Evolutionary conservation across 495 filamentous ascomycete species (phyloP), one percentile per base, ranked within the genome.

Genomic region (Chaetomium cochliodes): DNA sequence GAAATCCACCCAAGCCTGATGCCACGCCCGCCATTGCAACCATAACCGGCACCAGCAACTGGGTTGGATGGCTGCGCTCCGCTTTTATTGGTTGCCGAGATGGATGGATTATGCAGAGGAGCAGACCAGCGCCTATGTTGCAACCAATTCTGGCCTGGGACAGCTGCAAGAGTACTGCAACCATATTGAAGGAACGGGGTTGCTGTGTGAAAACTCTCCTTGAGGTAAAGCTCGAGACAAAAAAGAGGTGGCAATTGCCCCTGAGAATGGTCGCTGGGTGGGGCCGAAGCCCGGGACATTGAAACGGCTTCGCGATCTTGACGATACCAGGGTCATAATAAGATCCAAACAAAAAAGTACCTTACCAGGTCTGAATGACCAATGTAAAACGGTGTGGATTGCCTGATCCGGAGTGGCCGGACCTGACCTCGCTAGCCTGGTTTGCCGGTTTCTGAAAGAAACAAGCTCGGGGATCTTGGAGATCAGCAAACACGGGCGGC

Each of bases 121-220:
- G 13, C 41, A 44, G 41, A 5, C 25, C 58, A 50, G 59, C 59
- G 59, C 59, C 2, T 59, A 59, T 60, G 44, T 41, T 61, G 59
- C 47, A 42, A 52, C 44, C 42, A 23, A 16, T 58, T 44, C 23
- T 42, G 22, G 37, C 26, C 3, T 33, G 26, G 18, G 13, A 41
- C 2, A 23, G n/a, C 9, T 25, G 33, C 12, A 41, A n/a, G n/a
- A 18, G 28, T 2, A 18, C 12, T 18, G 9, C n/a, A 41, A 20
- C 6, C 33, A 20, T 9, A 20, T 37, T n/a, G 23, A 52, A 28
- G 23, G 23, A 9, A 28, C 0, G 23, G 50, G 50, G 47, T 4
- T 25, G 15, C 41, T 18, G 13, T 15, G 41, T 44, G 41, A 15
- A 15, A 44, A 15, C 16, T 44, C 16, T 44, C 16, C 16, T 18